A percentile compares a stretch with the other conserved stretches of the same genome.
phyloP scores from a whole-genome alignment of 306 rosid genomes.

The Gastrolobium bilobum region DNA sequence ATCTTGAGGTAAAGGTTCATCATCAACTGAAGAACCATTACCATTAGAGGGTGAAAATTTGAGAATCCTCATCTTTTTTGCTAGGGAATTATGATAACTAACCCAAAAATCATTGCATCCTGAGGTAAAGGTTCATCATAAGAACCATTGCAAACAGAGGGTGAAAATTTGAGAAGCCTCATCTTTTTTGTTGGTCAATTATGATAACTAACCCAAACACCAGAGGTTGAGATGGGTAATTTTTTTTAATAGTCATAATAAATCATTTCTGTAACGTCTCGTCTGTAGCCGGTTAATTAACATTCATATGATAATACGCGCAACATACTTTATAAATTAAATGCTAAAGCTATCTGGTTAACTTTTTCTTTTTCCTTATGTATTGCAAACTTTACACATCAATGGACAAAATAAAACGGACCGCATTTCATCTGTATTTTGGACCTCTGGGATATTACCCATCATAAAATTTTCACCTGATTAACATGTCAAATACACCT shows the following conservation, averaged over 20 bases:
- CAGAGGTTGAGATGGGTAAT: conserved; percentile 34
- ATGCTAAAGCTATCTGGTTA: too few species aligned
- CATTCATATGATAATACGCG: too few species aligned
- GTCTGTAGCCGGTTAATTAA: too few species aligned
- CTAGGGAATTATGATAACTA: conserved; percentile 30
- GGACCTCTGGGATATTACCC: too few species aligned
- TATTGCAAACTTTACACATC: too few species aligned
- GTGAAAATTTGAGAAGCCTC: conserved; percentile 41
- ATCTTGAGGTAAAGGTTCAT: conserved; percentile 77
- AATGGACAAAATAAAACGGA: too few species aligned
- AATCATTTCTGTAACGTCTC: not conserved
- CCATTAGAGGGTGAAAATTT: conserved; percentile 47
- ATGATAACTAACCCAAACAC: conserved; percentile 25
- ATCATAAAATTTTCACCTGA: too few species aligned
- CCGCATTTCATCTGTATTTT: too few species aligned
- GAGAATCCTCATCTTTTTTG: conserved; percentile 39
- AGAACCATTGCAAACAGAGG: conserved; percentile 54
- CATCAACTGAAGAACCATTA: conserved; percentile 55
- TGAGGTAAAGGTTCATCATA: conserved; percentile 61
- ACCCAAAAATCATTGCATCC: conserved; percentile 66
- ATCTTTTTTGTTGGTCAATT: conserved; percentile 38
- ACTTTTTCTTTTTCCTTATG: too few species aligned
- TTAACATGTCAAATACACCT: too few species aligned
- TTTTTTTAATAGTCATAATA: conserved; percentile 33
- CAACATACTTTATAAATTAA: too few species aligned